Evolutionary conservation across 1,284 basidiomycete species (phyloP).

Genomic region (Sanghuangporus baumii): DNA sequence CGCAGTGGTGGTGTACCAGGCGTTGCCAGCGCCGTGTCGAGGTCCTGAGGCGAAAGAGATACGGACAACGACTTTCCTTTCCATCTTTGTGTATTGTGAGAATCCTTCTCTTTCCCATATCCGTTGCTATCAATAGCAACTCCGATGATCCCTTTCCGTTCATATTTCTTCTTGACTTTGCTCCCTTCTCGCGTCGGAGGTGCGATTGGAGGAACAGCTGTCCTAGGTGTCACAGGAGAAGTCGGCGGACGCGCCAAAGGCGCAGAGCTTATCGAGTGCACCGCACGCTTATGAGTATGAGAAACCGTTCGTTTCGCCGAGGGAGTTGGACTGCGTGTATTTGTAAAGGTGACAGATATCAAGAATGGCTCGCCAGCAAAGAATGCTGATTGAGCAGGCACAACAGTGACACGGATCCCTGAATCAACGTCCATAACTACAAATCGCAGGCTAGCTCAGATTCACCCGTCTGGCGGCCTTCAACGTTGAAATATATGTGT

Average conservation of each 20-base stretch:
- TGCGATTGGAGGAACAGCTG: slow-evolving; percentile 28
- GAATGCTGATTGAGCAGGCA: slow-evolving; percentile 82
- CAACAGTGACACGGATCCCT: slow-evolving; percentile 55
- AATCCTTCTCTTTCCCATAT: neutral
- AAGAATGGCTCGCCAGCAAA: slow-evolving; percentile 89
- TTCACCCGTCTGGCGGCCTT: no score
- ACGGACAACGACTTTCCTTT: slow-evolving; percentile 19
- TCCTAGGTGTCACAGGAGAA: slow-evolving; percentile 61
- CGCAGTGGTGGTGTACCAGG: slow-evolving; percentile 22
- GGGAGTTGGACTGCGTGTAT: slow-evolving; percentile 50
- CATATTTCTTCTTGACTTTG: slow-evolving; percentile 6
- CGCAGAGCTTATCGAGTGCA: slow-evolving; percentile 71
- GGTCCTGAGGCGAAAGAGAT: slow-evolving; percentile 8
- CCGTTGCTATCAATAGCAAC: neutral
- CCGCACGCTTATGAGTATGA: slow-evolving; percentile 55
- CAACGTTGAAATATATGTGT: no score
- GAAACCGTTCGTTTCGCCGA: slow-evolving; percentile 24
- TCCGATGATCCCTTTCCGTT: slow-evolving; percentile 17
- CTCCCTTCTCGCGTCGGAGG: slow-evolving; percentile 22
- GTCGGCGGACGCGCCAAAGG: slow-evolving; percentile 71
- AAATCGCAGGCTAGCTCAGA: no score
- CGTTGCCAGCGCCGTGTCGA: slow-evolving; percentile 1
- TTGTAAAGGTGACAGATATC: slow-evolving; percentile 84
- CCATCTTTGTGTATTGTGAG: slow-evolving; percentile 17
- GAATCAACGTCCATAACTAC: neutral